phyloP scores from a whole-genome alignment of 345 rosid genomes.

The Eucalyptus coolabah region DNA sequence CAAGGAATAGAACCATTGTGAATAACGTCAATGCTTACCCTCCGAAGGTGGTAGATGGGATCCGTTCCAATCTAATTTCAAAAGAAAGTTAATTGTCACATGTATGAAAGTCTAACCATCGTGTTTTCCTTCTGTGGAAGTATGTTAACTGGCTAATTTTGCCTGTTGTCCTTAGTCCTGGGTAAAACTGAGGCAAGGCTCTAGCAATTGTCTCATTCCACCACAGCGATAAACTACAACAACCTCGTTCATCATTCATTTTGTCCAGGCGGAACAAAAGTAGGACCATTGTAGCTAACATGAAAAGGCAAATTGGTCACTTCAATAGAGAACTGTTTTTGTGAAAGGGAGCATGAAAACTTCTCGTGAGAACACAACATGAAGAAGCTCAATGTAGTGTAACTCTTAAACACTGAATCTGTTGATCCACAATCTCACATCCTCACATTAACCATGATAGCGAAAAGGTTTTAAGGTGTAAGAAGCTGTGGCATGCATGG shows the following conservation, averaged over 20 bases:
- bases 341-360: background rate
- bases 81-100: background rate
- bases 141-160: background rate
- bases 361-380: background rate
- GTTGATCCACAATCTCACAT: background rate
- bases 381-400: background rate
- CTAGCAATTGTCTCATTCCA: background rate
- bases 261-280: background rate
- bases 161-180: background rate
- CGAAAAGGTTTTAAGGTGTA: background rate
- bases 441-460: background rate
- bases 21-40: background rate
- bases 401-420: background rate
- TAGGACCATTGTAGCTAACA: background rate
- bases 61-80: background rate
- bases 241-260: background rate
- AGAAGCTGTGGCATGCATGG: background rate
- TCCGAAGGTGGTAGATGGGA: background rate
- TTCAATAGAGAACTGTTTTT: background rate
- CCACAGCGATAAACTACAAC: background rate
- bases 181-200: background rate
- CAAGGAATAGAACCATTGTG: background rate
- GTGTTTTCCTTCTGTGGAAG: background rate
- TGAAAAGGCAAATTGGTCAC: background rate
- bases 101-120: background rate